Base-by-base conservation (phyloP, 257 asterid species). In the Ligustrum vulgare region DNA sequence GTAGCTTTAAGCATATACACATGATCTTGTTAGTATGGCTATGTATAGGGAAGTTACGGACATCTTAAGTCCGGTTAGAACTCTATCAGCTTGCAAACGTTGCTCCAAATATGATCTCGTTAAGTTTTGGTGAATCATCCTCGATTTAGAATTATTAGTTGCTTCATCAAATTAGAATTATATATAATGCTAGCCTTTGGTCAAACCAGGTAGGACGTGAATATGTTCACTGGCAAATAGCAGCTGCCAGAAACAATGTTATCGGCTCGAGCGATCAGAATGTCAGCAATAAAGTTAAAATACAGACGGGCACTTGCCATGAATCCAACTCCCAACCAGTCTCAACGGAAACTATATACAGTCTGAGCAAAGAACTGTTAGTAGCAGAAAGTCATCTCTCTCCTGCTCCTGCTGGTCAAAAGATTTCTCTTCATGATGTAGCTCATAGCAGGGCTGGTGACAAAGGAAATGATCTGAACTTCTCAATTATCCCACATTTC, bases 381-480 rank as follows among this genome's bases (percentile, higher is more conserved):
- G 68, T 75, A 68, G 77, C 76, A 12, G 72, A 79, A 74, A 74
- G 32, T 74, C 77, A 62, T 20, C 81, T 18, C 70, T 39, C 82
- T 70, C 85, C 92, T 32, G 93, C 96, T 68, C 92, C 92, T 8
- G 83, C 90, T 51, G 87, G 87, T 77, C 81, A 76, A 85, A 83
- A 75, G 83, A 82, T 89, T 77, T 82, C 90, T 35, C 88, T 95
- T 66, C 93, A 89, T 58, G 84, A 87, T 1, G 83, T 87, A 12
- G 97, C 97, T 49, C 98, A 93, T 69, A 85, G 97, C 91, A 76
- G 98, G 82, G 91, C 93, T 0, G 99, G 99, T 51, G 99, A 91
- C 80, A 95, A 95, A 82, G 99, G 96, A 79, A 88, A 92, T 37
- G 97, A 92, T 77, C 36, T 91, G 41, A 93, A 91, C 90, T 89